Conservation (phyloP, 2,329 filamentous ascomycete species). For the Ophiostoma piceae region DNA sequence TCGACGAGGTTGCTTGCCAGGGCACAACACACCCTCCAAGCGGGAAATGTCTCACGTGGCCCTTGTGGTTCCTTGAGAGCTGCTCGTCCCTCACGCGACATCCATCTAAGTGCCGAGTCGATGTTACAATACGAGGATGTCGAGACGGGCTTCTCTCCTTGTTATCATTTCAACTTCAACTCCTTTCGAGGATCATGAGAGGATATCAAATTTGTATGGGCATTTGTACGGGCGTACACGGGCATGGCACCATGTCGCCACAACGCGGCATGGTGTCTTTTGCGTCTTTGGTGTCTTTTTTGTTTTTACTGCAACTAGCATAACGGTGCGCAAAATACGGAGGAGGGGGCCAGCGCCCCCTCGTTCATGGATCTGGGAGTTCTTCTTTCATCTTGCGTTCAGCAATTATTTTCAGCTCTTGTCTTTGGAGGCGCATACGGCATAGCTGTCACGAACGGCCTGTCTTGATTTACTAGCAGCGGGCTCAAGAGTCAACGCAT, state of each 20-base stretch:
- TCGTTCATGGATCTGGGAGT: neutral
- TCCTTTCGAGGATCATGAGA: neutral
- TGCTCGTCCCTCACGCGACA: neutral
- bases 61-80: neutral
- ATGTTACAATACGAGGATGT: neutral
- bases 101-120: constrained; percentile 12
- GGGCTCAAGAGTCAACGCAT: neutral
- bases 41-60: neutral
- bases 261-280: neutral
- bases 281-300: neutral
- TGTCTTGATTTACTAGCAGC: neutral
- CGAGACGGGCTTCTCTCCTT: neutral
- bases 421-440: neutral
- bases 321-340: constrained; percentile 11
- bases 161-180: neutral
- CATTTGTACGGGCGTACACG: neutral
- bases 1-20: neutral
- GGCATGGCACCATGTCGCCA: neutral
- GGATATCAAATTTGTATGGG: neutral
- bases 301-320: constrained; percentile 7
- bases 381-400: neutral
- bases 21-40: neutral
- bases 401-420: neutral
- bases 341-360: neutral
- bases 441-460: neutral